These are phyloP conservation scores for Aureobasidium sp. DNA, from an alignment of 2,329 filamentous ascomycete species.

Conservation along the genomic window DNA sequence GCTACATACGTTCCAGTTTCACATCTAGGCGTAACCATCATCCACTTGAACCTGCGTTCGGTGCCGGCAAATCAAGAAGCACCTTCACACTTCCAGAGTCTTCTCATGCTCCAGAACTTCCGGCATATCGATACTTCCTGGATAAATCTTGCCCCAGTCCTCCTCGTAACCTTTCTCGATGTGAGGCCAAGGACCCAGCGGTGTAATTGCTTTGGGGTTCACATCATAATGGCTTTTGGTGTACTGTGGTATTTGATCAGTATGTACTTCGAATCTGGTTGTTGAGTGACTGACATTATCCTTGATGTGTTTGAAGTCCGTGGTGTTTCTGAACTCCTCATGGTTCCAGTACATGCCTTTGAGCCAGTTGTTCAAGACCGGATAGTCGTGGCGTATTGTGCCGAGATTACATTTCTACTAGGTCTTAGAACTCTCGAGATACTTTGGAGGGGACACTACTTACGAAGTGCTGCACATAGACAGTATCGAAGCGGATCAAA, in stretches of 20 bases:
- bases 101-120: slow-evolving; percentile 30
- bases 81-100: slow-evolving; percentile 17
- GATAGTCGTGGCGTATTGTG: slow-evolving; percentile 52
- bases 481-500: slow-evolving; percentile 52
- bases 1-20: no score
- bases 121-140: slow-evolving; percentile 43
- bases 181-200: slow-evolving; percentile 53
- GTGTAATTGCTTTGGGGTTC: slow-evolving; percentile 57
- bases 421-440: not conserved
- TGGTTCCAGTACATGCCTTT: slow-evolving; percentile 52
- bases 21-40: not conserved
- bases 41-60: not conserved
- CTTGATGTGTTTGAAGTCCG: slow-evolving; percentile 61
- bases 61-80: not conserved
- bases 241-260: slow-evolving; percentile 28
- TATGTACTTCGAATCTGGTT: slow-evolving; percentile 7
- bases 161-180: slow-evolving; percentile 47
- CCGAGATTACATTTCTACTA: slow-evolving; percentile 53
- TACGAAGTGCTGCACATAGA: slow-evolving; percentile 58
- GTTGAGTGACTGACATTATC: slow-evolving; percentile 45
- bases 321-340: slow-evolving; percentile 49
- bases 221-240: slow-evolving; percentile 55
- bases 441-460: not conserved
- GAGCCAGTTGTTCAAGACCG: slow-evolving; percentile 54
- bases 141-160: slow-evolving; percentile 42